Evolutionary conservation across 805 yeast genomes (phyloP).

Genomic region (Candida incommunis): DNA sequence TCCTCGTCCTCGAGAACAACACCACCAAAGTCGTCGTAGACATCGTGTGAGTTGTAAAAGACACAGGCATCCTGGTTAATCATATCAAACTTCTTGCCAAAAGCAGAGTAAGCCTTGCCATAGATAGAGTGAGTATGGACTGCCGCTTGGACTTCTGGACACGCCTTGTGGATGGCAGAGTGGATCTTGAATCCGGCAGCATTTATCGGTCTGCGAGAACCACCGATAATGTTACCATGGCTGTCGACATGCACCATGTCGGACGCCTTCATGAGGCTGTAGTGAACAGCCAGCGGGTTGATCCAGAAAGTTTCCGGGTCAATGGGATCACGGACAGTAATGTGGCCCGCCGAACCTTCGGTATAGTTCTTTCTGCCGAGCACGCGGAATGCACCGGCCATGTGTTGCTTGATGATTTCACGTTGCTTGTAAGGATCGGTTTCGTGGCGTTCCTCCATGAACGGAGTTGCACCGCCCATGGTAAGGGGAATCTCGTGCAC

Average conservation of each 20-base stretch:
- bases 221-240: slow-evolving; percentile 50
- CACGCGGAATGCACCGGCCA: slow-evolving; percentile 76
- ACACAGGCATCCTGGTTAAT: slow-evolving; percentile 63
- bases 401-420: slow-evolving; percentile 29
- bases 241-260: slow-evolving; percentile 53
- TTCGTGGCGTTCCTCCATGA: not conserved
- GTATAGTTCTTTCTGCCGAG: slow-evolving; percentile 67
- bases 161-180: slow-evolving; percentile 48
- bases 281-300: slow-evolving; percentile 75
- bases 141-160: slow-evolving; percentile 61
- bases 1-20: slow-evolving; percentile 57
- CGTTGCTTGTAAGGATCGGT: slow-evolving; percentile 1
- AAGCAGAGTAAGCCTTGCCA: slow-evolving; percentile 53
- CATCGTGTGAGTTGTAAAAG: slow-evolving; percentile 52
- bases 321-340: slow-evolving; percentile 73
- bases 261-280: slow-evolving; percentile 40
- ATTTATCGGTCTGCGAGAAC: slow-evolving; percentile 40
- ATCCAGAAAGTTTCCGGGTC: slow-evolving; percentile 78
- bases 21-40: slow-evolving; percentile 61
- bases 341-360: slow-evolving; percentile 79
- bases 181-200: slow-evolving; percentile 63
- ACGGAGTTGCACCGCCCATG: not conserved
- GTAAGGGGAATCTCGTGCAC: not conserved
- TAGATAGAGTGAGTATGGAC: slow-evolving; percentile 55
- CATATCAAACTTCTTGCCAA: slow-evolving; percentile 62